phyloP scores from a whole-genome alignment of 2,329 filamentous ascomycete genomes.

The Shiraia bambusicola region DNA sequence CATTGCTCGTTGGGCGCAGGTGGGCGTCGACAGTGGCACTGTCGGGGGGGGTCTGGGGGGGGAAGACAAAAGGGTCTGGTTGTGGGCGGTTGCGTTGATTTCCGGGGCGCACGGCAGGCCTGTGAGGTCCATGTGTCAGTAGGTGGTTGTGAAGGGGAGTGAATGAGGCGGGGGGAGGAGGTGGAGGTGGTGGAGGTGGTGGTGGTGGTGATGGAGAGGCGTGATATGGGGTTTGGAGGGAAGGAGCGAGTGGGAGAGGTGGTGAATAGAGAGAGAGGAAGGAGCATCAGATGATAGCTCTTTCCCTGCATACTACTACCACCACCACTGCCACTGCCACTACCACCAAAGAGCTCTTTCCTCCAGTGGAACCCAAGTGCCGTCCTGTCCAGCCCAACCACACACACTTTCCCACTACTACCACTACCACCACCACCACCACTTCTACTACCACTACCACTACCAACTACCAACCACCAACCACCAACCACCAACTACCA shows the following conservation, averaged over 20 bases:
- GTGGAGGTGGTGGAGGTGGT: not conserved
- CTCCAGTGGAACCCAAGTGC: too few species aligned
- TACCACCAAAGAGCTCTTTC: too few species aligned
- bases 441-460: constrained; percentile 1
- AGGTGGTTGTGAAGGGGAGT: not conserved
- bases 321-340: constrained; percentile 1
- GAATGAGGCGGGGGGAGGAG: not conserved
- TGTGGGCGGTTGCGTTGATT: constrained; percentile 37
- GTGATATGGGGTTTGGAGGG: not conserved
- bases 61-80: constrained; percentile 43
- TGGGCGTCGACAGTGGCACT: constrained; percentile 35
- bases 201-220: not conserved
- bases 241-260: not conserved
- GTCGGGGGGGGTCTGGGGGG: constrained; percentile 43
- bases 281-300: too few species aligned
- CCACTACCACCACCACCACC: not conserved
- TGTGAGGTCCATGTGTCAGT: constrained; percentile 22
- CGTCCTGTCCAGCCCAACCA: not conserved
- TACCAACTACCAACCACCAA: not conserved
- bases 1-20: constrained; percentile 38
- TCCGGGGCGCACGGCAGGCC: constrained; percentile 40
- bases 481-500: too few species aligned
- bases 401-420: not conserved
- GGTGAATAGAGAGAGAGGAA: constrained; percentile 1
- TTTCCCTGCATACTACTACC: too few species aligned